These are phyloP conservation scores for Candida labiduridarum DNA, from an alignment of 1,139 yeast genomes.

Conservation along the genomic window DNA sequence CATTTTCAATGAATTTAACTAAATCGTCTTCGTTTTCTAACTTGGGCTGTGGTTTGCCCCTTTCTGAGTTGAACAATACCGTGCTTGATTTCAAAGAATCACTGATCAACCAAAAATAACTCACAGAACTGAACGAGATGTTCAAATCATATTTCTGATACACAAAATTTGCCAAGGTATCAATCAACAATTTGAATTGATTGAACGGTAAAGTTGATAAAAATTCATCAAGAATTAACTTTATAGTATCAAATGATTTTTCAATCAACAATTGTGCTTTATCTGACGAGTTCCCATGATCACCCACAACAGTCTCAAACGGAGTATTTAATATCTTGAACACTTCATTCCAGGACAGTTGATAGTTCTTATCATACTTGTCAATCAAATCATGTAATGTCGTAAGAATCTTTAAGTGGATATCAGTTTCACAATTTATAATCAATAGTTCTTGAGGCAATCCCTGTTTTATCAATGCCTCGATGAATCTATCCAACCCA, in stretches of 20 bases:
- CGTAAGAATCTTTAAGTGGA: constrained; percentile 61
- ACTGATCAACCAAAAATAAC: constrained; percentile 89
- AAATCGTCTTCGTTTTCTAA: constrained; percentile 23
- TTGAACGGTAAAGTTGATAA: constrained; percentile 65
- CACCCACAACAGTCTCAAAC: constrained; percentile 42
- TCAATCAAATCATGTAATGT: constrained; percentile 73
- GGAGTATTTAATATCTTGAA: constrained; percentile 71
- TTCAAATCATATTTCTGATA: constrained; percentile 73
- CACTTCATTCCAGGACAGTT: constrained; percentile 71
- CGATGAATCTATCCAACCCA: constrained; percentile 37
- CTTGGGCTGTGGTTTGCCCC: constrained; percentile 8
- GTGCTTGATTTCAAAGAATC: constrained; percentile 59
- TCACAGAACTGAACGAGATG: constrained; percentile 85
- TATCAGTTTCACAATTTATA: constrained; percentile 62
- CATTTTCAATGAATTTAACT: constrained; percentile 19
- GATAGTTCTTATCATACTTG: constrained; percentile 59
- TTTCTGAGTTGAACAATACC: constrained; percentile 22
- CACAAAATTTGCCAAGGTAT: constrained; percentile 72
- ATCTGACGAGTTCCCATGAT: constrained; percentile 19
- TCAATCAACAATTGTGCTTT: constrained; percentile 53
- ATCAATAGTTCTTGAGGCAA: constrained; percentile 43
- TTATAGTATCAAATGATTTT: constrained; percentile 77
- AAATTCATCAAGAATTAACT: constrained; percentile 83
- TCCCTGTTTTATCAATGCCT: constrained; percentile 37
- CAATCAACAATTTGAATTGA: constrained; percentile 65